Conservation (phyloP, 2,329 filamentous ascomycete species). For the Fusarium zealandicum region DNA sequence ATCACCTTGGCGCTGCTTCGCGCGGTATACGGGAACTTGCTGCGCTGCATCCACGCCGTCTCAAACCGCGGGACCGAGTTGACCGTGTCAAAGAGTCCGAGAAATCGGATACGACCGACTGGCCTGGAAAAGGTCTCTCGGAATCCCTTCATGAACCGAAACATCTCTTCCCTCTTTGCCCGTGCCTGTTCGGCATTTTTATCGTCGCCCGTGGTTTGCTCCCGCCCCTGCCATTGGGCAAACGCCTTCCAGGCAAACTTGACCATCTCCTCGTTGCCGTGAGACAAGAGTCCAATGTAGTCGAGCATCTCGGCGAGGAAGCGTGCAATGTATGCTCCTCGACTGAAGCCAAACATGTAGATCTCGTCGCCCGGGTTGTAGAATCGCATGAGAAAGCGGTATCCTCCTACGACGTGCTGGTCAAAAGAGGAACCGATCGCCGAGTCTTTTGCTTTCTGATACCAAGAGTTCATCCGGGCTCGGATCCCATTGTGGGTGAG, state of each 20-base stretch:
- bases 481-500: conserved; percentile 64
- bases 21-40: conserved; percentile 75
- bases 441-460: conserved; percentile 77
- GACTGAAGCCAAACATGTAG: conserved; percentile 77
- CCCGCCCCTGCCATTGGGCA: conserved; percentile 72
- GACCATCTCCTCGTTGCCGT: conserved; percentile 86
- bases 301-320: conserved; percentile 87
- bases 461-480: conserved; percentile 70
- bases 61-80: conserved; percentile 83
- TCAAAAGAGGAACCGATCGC: conserved; percentile 82
- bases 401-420: conserved; percentile 83
- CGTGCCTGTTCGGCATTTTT: conserved; percentile 53
- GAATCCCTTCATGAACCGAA: conserved; percentile 79
- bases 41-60: conserved; percentile 77
- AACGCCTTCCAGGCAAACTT: conserved; percentile 86
- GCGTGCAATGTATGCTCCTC: conserved; percentile 75
- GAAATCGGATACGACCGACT: conserved; percentile 74
- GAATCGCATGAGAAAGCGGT: conserved; percentile 79
- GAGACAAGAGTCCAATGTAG: conserved; percentile 78
- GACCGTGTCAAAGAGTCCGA: conserved; percentile 84
- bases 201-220: conserved; percentile 52
- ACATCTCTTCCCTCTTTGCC: conserved; percentile 62
- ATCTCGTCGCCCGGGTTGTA: conserved; percentile 71
- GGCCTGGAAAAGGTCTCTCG: conserved; percentile 82
- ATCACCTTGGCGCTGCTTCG: conserved; percentile 66